These are phyloP conservation scores for Podila clonocystis DNA, from an alignment of 192 early-diverging fungal species.

Conservation along the genomic window DNA sequence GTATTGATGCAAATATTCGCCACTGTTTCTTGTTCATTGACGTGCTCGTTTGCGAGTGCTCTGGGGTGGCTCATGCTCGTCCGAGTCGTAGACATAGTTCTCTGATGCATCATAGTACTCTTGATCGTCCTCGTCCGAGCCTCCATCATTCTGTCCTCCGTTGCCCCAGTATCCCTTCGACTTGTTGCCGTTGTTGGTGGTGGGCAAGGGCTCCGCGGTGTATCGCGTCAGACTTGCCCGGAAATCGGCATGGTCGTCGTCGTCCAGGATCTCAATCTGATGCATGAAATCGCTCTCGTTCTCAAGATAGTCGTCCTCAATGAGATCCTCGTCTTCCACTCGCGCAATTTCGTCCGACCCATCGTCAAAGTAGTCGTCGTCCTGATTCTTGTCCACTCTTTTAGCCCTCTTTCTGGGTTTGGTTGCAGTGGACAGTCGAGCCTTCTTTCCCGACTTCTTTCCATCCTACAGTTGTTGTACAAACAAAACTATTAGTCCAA, in stretches of 20 bases:
- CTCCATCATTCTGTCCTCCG: neutral
- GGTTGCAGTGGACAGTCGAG: conserved; percentile 16
- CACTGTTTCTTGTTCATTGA: neutral
- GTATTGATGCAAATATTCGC: too few relatives aligned
- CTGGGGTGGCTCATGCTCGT: conserved; percentile 42
- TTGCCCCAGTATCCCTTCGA: neutral
- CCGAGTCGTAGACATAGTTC: conserved; percentile 39
- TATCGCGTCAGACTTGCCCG: conserved; percentile 17
- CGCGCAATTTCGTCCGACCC: conserved; percentile 8
- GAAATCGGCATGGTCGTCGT: conserved; percentile 8
- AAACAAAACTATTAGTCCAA: neutral
- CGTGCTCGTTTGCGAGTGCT: conserved; percentile 24
- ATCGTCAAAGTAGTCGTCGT: conserved; percentile 25
- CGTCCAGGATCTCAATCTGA: neutral
- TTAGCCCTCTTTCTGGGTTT: conserved; percentile 13
- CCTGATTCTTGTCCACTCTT: neutral
- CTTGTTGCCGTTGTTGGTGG: neutral
- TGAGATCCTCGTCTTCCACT: neutral
- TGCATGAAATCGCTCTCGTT: conserved; percentile 5
- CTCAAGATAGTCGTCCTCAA: neutral
- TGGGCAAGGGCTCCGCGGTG: conserved; percentile 3
- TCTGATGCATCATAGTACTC: conserved; percentile 28
- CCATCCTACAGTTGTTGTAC: neutral
- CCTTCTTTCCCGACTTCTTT: conserved; percentile 1
- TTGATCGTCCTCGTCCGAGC: conserved; percentile 24